Base-by-base conservation (phyloP, 176 grass and related monocot genomes). In the Triticum urartu region DNA sequence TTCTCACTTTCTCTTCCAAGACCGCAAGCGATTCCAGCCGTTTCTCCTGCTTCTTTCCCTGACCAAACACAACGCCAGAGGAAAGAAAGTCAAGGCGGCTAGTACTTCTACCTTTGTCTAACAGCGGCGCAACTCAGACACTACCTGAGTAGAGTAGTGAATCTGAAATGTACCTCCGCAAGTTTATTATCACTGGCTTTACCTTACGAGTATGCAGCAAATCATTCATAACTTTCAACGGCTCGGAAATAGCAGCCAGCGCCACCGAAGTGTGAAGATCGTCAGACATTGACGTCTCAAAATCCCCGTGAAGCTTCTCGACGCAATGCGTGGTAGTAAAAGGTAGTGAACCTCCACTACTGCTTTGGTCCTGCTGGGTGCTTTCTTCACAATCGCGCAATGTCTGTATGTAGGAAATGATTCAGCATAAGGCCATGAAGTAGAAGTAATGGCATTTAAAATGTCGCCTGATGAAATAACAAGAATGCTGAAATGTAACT, bases 191-290 rank as follows among this genome's bases (percentile, higher is more conserved):
- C 50, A 82, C 8, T 71, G 74, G 1, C 56, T 30, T 39, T 94
- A 98, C 94, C 96, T 98, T 98, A 38, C 91, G 88, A 70, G 96
- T 94, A 65, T 95, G 96, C 42, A 98, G 73, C 14, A 98, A 43
- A 81, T 98, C 96, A 56, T 95, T 98, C 74, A 95, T 91, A 67
- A 92, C 77, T 91, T 91, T 98, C 24, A 95, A 13, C 48, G 96
- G 93, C 39, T 98, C 94, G 52, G 96, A 95, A 80, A 95, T 82
- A 28, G 90, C 87, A 59, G 88, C 88, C 79, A 95, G 81, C 52
- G 91, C 90, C 64, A 95, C 89, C 71, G 96, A 86, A 48, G 96
- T 92, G 86, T 94, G 92, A 67, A 98, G 90, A 89, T 98, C 96
- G 62, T 98, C 93, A 45, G 91, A 98, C 86, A 98, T 89, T 10